Evolutionary conservation across 2,329 filamentous ascomycete genomes (phyloP).

Genomic region (Orbilia quercus): DNA sequence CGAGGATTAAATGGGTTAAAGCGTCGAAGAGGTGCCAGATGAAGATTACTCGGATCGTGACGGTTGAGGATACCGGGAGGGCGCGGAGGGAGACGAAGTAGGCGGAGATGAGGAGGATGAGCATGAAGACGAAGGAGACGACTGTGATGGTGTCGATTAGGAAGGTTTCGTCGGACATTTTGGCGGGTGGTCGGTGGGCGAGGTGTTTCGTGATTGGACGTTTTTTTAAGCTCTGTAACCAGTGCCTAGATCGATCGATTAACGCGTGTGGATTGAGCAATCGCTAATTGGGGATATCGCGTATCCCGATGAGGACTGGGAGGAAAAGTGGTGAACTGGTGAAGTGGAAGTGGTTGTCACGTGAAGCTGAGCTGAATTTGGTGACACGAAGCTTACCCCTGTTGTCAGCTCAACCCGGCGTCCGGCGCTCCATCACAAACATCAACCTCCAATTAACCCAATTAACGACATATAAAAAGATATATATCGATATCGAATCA

Average conservation of each 20-base stretch:
- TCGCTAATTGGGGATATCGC: slow-evolving; percentile 9
- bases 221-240: not conserved
- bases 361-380: slow-evolving; percentile 20
- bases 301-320: not conserved
- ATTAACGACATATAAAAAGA: too few relatives aligned
- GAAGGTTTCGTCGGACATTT: slow-evolving; percentile 41
- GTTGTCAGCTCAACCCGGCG: slow-evolving; percentile 12
- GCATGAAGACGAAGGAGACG: slow-evolving; percentile 57
- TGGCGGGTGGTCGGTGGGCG: slow-evolving; percentile 6
- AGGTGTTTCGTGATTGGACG: not conserved
- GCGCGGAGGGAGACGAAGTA: slow-evolving; percentile 57
- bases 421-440: slow-evolving; percentile 6
- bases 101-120: slow-evolving; percentile 58
- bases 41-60: slow-evolving; percentile 79
- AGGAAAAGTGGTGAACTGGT: not conserved
- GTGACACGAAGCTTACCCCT: not conserved
- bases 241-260: slow-evolving; percentile 23
- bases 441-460: not conserved
- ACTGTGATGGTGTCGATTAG: slow-evolving; percentile 58
- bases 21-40: slow-evolving; percentile 96
- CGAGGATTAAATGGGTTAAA: slow-evolving; percentile 88
- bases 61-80: slow-evolving; percentile 69
- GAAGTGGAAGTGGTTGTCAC: slow-evolving; percentile 25
- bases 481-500: too few relatives aligned
- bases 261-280: slow-evolving; percentile 23